Percentiles rank a stretch among this genome's conserved stretches.
These are phyloP conservation scores for Astrothelium macrocarpum DNA, from an alignment of 495 filamentous ascomycete genomes.

Conservation along the genomic window DNA sequence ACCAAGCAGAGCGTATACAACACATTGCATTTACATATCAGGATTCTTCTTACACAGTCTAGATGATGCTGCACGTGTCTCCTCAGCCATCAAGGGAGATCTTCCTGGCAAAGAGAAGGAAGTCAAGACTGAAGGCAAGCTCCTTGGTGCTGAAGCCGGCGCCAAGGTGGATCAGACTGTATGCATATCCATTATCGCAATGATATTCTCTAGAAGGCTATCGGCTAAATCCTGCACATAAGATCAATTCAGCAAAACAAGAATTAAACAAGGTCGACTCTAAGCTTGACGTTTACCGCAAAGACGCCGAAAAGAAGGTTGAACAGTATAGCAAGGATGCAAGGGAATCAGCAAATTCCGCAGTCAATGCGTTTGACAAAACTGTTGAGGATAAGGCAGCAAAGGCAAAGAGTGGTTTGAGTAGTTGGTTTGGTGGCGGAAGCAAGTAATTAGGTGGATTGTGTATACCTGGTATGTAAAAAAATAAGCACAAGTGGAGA, in stretches of 20 bases:
- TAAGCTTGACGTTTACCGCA: constrained; percentile 48
- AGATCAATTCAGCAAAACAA: constrained; percentile 28
- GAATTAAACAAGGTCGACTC: constrained; percentile 41
- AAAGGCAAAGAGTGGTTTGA: constrained; percentile 69
- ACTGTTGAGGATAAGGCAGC: constrained; percentile 66
- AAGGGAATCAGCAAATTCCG: constrained; percentile 22
- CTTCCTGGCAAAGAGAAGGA: constrained; percentile 42
- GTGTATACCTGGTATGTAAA: too few species aligned
- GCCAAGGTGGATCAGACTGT: constrained; percentile 48
- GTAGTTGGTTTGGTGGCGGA: constrained; percentile 65
- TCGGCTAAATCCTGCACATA: constrained; percentile 8
- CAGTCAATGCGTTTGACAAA: constrained; percentile 49
- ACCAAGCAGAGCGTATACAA: constrained; percentile 66
- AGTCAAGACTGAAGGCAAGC: constrained; percentile 43
- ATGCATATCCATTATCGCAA: constrained; percentile 9
- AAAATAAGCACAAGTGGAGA: too few species aligned
- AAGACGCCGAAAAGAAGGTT: constrained; percentile 57
- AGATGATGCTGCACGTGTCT: constrained; percentile 58
- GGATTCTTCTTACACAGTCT: constrained; percentile 16
- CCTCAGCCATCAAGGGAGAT: constrained; percentile 55
- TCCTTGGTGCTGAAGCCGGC: constrained; percentile 42
- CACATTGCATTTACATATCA: neutral
- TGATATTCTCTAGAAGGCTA: neutral
- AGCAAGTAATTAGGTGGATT: neutral
- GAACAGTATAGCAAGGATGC: constrained; percentile 39